Evolutionary conservation across 108 stramenopile genomes (phyloP), one percentile per base, ranked within the genome.

Genomic region (Nitzschia inconspicua): DNA sequence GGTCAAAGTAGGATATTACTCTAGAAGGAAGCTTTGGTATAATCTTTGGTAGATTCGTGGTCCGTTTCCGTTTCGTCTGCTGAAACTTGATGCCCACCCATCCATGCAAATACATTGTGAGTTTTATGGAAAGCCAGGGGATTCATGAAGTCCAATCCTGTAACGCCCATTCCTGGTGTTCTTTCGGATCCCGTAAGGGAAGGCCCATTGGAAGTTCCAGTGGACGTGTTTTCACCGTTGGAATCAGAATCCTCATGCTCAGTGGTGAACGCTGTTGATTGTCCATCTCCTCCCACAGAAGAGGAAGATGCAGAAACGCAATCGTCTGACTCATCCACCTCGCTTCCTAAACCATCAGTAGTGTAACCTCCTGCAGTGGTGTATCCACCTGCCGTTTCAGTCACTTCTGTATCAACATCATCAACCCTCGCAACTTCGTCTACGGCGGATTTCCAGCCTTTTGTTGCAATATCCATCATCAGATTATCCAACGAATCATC

Each of bases 391-490:
- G 22, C 10, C 44, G 44, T 46, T 51, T 14, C 27, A 31, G 27
- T 31, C 0, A 14, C 34, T 10, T 54, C 53, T 36, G 35, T 22
- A 32, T 36, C 0, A 5, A 54, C 6, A 22, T 54, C 1, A 37
- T 54, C 37, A 16, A 54, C 25, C 3, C 53, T 23, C 10, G 31
- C 32, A n/a, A n/a, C n/a, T n/a, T n/a, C n/a, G n/a, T n/a, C n/a
- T n/a, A n/a, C n/a, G n/a, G n/a, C n/a, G n/a, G n/a, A n/a, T 54
- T 35, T 54, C 53, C 53, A 54, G 11, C 53, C 53, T 35, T 54
- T 54, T 32, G 53, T 18, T 3, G 53, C 53, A 36, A 54, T 54
- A 18, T 54, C 30, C 53, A 20, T 36, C 53, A 54, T 54, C 24
- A 54, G 18, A 37, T 54, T 54, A n/a, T 54, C 53, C 16, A 54